These are phyloP conservation scores for Starmerella powellii DNA, from an alignment of 805 yeast species.

Conservation along the genomic window DNA sequence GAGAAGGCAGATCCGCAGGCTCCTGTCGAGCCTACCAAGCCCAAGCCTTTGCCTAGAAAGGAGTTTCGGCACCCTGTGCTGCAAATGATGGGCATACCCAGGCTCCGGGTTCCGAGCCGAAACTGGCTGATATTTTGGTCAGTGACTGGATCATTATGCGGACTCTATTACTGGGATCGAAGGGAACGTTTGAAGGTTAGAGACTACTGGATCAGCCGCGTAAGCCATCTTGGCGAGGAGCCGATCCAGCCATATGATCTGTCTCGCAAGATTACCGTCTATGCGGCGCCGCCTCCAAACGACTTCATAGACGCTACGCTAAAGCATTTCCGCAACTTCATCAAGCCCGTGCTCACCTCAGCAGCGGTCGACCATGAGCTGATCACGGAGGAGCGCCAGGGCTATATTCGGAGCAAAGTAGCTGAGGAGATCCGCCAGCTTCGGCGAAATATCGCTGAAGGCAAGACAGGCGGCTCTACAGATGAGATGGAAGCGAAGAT, in stretches of 20 bases:
- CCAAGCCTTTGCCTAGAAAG: slow-evolving; percentile 4
- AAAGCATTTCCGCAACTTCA: slow-evolving; percentile 59
- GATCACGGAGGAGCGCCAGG: slow-evolving; percentile 71
- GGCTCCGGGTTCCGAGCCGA: slow-evolving; percentile 68
- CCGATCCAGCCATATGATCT: slow-evolving; percentile 37
- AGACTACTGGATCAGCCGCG: slow-evolving; percentile 49
- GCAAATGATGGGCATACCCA: slow-evolving; percentile 70
- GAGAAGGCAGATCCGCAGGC: not conserved
- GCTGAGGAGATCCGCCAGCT: slow-evolving; percentile 69
- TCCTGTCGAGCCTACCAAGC: not conserved
- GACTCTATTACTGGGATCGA: slow-evolving; percentile 73
- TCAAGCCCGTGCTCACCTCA: slow-evolving; percentile 76
- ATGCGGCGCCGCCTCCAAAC: slow-evolving; percentile 93
- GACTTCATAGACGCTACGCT: slow-evolving; percentile 69
- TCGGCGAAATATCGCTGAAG: slow-evolving; percentile 35
- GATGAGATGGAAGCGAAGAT: slow-evolving; percentile 28
- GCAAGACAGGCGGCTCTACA: slow-evolving; percentile 15
- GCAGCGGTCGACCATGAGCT: slow-evolving; percentile 72
- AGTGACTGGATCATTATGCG: slow-evolving; percentile 49
- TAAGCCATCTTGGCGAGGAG: slow-evolving; percentile 40
- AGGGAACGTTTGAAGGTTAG: slow-evolving; percentile 57
- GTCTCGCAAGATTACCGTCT: slow-evolving; percentile 70
- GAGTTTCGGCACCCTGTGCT: slow-evolving; percentile 54
- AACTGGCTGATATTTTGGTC: slow-evolving; percentile 90
- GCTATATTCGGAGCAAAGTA: slow-evolving; percentile 68